Conservation (phyloP, 2,329 filamentous ascomycete genomes). For the Thermothelomyces thermophilus region DNA sequence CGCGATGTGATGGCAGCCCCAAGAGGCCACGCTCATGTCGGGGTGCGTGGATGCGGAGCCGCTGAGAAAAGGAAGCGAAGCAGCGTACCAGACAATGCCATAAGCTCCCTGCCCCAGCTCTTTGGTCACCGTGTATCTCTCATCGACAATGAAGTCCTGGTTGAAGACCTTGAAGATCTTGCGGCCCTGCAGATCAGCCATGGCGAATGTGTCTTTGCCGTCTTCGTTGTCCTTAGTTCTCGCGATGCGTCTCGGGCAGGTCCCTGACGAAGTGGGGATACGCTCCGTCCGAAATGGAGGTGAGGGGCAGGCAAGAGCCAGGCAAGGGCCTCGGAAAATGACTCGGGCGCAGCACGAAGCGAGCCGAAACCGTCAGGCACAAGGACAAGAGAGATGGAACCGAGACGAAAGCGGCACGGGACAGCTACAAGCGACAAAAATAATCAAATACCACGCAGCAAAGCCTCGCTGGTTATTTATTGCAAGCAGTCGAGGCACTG, state of each 20-base stretch:
- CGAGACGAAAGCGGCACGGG: not conserved
- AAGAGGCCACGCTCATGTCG: not conserved
- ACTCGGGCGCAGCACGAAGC: not conserved
- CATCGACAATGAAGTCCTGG: constrained; percentile 97
- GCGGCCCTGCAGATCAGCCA: constrained; percentile 43
- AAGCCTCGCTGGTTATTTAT: constrained; percentile 2
- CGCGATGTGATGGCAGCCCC: not conserved
- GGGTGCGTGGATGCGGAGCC: not conserved
- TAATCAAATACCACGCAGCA: not conserved
- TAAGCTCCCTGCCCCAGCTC: constrained; percentile 97
- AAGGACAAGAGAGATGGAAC: not conserved
- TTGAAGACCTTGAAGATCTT: constrained; percentile 99
- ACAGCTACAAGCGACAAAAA: too few species aligned
- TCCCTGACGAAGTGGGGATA: constrained; percentile 3
- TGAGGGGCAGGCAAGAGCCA: constrained; percentile 9
- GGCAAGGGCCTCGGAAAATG: not conserved
- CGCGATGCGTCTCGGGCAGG: not conserved
- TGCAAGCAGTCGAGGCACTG: not conserved
- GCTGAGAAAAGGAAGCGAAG: not conserved
- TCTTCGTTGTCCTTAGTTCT: not conserved
- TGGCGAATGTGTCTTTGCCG: constrained; percentile 17
- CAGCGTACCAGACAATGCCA: constrained; percentile 90
- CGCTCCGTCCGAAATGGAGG: not conserved
- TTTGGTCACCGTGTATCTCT: constrained; percentile 97
- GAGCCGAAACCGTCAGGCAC: constrained; percentile 1